Percentiles rank a stretch among this genome's conserved stretches.
phyloP scores from a whole-genome alignment of 2,329 filamentous ascomycete genomes.

The Nemania sp. region DNA sequence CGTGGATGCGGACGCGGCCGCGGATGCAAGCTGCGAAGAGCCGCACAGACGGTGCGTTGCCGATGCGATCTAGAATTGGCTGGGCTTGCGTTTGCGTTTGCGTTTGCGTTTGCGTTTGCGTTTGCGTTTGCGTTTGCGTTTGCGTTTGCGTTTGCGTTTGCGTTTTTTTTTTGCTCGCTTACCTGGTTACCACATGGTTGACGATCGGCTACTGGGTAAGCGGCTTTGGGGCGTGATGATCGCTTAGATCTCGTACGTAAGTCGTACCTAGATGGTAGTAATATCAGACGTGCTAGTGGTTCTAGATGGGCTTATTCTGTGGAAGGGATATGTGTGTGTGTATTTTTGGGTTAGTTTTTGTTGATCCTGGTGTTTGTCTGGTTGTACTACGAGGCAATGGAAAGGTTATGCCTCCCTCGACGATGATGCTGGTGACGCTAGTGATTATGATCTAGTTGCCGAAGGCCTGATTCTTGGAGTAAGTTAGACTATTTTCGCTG shows the following conservation, averaged over 20 bases:
- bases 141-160: no score
- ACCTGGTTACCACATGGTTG: conserved; percentile 3
- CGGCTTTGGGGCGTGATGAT: not conserved
- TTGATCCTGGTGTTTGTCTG: not conserved
- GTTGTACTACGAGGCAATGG: not conserved
- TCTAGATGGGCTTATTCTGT: not conserved
- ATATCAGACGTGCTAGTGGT: not conserved
- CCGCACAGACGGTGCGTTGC: not conserved
- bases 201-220: not conserved
- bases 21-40: conserved; percentile 1
- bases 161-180: no score
- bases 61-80: not conserved
- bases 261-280: not conserved
- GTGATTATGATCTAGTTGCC: no score
- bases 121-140: no score
- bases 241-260: not conserved
- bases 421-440: not conserved
- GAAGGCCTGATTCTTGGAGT: no score
- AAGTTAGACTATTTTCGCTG: no score
- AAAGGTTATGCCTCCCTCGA: not conserved
- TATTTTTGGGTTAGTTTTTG: not conserved
- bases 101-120: no score
- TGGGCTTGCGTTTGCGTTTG: not conserved
- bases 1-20: not conserved
- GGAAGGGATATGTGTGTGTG: not conserved